These are phyloP conservation scores for Dryas drummondii DNA, from an alignment of 306 rosid genomes.

Conservation along the genomic window DNA sequence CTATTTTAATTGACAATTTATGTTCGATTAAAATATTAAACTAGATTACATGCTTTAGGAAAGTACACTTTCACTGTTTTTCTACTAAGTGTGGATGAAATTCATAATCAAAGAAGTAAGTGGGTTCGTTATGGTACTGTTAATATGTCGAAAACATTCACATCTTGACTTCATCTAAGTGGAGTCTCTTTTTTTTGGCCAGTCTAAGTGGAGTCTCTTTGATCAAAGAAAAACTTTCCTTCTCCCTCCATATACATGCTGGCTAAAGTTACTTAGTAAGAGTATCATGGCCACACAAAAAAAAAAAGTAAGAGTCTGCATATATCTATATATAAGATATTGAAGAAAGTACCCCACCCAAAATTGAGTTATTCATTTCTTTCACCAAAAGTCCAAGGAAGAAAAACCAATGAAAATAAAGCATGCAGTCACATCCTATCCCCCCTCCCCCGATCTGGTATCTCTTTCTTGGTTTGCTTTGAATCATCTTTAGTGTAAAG, in stretches of 20 bases:
- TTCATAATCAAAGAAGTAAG: no score
- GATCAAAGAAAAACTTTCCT: neutral
- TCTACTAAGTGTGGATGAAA: no score
- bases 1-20: no score
- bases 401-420: neutral
- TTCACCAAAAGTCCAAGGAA: neutral
- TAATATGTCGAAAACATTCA: no score
- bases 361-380: neutral
- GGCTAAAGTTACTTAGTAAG: neutral
- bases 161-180: neutral
- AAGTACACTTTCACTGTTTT: no score
- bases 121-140: no score
- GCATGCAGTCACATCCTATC: neutral
- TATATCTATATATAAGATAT: neutral
- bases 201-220: neutral
- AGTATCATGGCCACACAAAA: no score
- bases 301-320: neutral
- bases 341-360: neutral
- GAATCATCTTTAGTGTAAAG: no score
- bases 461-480: no score
- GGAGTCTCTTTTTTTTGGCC: no score
- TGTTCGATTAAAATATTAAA: no score
- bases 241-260: neutral
- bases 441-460: neutral
- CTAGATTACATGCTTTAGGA: no score